phyloP scores from a whole-genome alignment of 768 basidiomycete genomes.

The Leccinum longicurvipes region DNA sequence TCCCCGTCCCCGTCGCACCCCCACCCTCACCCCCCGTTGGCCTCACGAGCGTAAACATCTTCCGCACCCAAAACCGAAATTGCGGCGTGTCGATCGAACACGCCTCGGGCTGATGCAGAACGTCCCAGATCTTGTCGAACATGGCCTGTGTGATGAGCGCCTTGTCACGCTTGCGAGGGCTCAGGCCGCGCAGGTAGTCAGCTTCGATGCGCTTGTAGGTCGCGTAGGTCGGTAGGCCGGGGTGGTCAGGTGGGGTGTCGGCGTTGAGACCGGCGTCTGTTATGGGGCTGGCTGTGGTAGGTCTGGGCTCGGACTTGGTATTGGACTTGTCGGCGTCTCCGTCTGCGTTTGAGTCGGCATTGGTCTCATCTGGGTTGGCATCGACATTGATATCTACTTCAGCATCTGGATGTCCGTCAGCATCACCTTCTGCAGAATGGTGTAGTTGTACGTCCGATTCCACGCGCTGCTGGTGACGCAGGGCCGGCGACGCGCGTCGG shows the following conservation, averaged over 20 bases:
- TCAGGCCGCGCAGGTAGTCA: conserved; percentile 57
- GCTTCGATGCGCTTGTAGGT: conserved; percentile 59
- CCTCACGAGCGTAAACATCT: conserved; percentile 64
- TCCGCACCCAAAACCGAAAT: conserved; percentile 81
- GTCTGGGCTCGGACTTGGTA: background rate
- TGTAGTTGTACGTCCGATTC: background rate
- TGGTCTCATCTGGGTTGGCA: background rate
- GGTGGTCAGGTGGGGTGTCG: conserved; percentile 16
- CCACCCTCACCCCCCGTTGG: conserved; percentile 2
- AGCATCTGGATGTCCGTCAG: background rate
- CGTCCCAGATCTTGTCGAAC: conserved; percentile 72
- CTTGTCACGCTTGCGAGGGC: conserved; percentile 57
- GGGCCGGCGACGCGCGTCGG: conserved; percentile 6
- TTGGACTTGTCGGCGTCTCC: background rate
- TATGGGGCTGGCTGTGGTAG: background rate
- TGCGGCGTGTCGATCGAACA: conserved; percentile 53
- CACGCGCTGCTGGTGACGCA: background rate
- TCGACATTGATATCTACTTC: background rate
- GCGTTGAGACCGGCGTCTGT: background rate
- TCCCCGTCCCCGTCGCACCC: conserved; percentile 9
- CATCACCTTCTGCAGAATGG: background rate
- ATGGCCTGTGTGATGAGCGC: conserved; percentile 68
- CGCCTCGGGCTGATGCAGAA: conserved; percentile 51
- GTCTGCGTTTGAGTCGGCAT: background rate
- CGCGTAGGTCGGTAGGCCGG: conserved; percentile 60